A percentile compares a stretch with the other conserved stretches of the same genome.
These are phyloP conservation scores for Neoarthrinium moseri DNA, from an alignment of 2,329 filamentous ascomycete species.

Conservation along the genomic window DNA sequence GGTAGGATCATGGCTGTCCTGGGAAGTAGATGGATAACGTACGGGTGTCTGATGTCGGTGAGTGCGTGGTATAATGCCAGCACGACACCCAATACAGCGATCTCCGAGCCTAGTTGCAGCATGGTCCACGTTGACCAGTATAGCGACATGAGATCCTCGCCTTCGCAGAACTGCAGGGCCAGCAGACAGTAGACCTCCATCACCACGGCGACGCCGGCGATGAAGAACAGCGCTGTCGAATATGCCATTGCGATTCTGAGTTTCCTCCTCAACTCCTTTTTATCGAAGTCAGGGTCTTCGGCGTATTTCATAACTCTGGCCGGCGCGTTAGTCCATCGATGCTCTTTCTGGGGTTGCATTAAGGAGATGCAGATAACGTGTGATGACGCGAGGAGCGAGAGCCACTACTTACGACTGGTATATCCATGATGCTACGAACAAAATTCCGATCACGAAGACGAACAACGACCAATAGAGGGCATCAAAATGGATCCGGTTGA, in stretches of 20 bases:
- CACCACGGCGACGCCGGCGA: constrained; percentile 44
- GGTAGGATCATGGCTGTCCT: neutral
- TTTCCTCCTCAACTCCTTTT: constrained; percentile 34
- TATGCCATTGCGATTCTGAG: constrained; percentile 31
- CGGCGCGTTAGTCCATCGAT: neutral
- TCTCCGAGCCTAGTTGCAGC: constrained; percentile 56
- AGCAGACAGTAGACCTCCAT: constrained; percentile 55
- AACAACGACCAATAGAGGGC: constrained; percentile 41
- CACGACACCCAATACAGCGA: constrained; percentile 56
- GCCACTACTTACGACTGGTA: constrained; percentile 29
- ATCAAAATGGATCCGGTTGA: constrained; percentile 35
- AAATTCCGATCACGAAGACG: constrained; percentile 31
- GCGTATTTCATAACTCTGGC: constrained; percentile 34
- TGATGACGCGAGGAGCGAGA: neutral
- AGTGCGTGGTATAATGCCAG: constrained; percentile 51
- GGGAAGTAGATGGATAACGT: constrained; percentile 21
- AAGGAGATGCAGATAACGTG: too few species aligned
- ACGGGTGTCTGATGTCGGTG: constrained; percentile 50
- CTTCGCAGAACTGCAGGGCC: constrained; percentile 58
- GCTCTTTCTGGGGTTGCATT: neutral
- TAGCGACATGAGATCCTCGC: constrained; percentile 57
- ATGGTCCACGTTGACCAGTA: constrained; percentile 64
- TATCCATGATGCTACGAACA: constrained; percentile 36
- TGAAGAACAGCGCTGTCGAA: constrained; percentile 35
- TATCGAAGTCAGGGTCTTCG: constrained; percentile 27